Base-by-base conservation (phyloP, 306 rosid species). In the Argentina anserina region DNA sequence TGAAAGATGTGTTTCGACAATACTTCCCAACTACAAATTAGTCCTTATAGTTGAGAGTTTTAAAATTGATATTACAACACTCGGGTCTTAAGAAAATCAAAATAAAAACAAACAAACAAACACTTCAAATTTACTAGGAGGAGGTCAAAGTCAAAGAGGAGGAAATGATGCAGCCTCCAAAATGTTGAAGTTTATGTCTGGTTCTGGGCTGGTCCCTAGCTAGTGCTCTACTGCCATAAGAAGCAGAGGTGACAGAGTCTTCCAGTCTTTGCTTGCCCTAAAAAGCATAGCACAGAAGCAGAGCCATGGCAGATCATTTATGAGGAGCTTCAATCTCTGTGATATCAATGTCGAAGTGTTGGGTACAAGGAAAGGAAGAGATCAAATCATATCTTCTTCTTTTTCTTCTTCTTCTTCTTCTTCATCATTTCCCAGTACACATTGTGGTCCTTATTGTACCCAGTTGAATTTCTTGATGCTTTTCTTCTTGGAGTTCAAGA, bases 111-210 rank as follows among this genome's bases (percentile, higher is more conserved):
- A 39, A 39, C 7, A 41, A 11, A 10, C 14, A 53, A 53, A 53
- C 21, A 26, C 23, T 23, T 53, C 13, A 21, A 20, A n/a, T 3
- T 50, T 8, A 50, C 2, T 23, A 53, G 31, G 1, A 58, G 3
- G n/a, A 26, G 17, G 64, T 58, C 65, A 59, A 59, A 29, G 65
- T 59, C 65, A 59, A 55, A 59, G 39, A 59, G 65, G 39, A 12
- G 13, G 13, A 28, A 59, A 21, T 59, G 65, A 59, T 28, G 65
- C 65, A 59, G 21, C 39, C 21, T 59, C 21, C 65, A 59, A 59
- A 59, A 59, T 31, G 39, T 28, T 14, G 39, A 26, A 29, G n/a
- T 1, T 1, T 59, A 20, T 59, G 65, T 59, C 39, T 28, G 39
- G 65, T 14, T 29, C 39, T 29, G 65, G 39, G 21, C 36, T 59